phyloP scores from a whole-genome alignment of 2,329 filamentous ascomycete species.

The Ceratocystiopsis brevicomis region DNA sequence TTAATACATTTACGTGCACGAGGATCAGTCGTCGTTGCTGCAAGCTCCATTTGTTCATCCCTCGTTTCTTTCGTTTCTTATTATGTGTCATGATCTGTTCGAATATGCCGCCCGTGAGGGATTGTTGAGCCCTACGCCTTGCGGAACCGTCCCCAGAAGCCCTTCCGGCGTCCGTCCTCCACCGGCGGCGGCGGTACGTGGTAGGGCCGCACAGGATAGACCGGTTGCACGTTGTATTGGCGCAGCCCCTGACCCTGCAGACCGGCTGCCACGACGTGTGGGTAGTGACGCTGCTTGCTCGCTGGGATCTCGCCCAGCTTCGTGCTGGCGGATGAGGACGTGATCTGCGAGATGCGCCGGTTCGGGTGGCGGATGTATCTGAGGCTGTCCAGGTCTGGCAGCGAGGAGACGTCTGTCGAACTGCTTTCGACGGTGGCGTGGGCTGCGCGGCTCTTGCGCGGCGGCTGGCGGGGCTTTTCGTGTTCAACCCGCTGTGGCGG shows the following conservation, averaged over 20 bases:
- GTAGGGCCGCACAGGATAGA: conserved; percentile 17
- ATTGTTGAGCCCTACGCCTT: background rate
- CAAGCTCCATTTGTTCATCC: too few relatives aligned
- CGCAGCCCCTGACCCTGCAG: too few relatives aligned
- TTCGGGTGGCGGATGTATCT: background rate
- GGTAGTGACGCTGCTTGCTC: conserved; percentile 11
- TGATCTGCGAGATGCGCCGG: conserved; percentile 1
- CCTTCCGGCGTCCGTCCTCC: conserved; percentile 6
- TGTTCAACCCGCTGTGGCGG: background rate
- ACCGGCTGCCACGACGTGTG: background rate
- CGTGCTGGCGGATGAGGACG: conserved; percentile 17
- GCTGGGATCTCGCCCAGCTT: conserved; percentile 18
- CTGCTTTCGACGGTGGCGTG: too few relatives aligned
- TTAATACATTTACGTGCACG: too few relatives aligned
- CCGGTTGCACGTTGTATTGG: conserved; percentile 14
- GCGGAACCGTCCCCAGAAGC: conserved; percentile 15
- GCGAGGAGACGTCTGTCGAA: too few relatives aligned
- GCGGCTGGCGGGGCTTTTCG: background rate
- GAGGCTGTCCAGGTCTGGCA: too few relatives aligned
- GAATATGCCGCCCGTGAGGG: too few relatives aligned
- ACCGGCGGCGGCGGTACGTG: conserved; percentile 10
- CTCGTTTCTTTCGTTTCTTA: too few relatives aligned
- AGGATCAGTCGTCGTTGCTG: too few relatives aligned
- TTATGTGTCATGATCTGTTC: too few relatives aligned
- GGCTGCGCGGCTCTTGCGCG: too few relatives aligned